Evolutionary conservation across 164 flowering plant genomes (phyloP).

Genomic region (Stephania japonica): DNA sequence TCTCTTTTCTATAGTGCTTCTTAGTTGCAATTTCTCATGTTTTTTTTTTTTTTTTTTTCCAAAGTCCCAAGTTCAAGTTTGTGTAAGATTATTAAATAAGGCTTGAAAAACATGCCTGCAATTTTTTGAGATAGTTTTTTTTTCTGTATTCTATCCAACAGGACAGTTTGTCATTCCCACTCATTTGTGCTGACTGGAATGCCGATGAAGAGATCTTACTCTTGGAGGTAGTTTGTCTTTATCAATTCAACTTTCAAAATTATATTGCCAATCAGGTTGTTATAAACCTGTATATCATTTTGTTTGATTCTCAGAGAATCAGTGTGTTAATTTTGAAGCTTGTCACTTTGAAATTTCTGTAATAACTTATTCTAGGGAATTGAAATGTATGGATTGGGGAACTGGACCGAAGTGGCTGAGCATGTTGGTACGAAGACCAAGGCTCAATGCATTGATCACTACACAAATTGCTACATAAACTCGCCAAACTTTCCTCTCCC

Average conservation of each 20-base stretch:
- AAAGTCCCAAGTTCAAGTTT: neutral
- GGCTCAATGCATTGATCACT: slow-evolving; percentile 75
- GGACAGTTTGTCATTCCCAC: slow-evolving; percentile 92
- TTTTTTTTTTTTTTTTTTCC: neutral
- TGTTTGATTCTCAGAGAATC: neutral
- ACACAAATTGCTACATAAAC: slow-evolving; percentile 59
- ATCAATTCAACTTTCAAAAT: neutral
- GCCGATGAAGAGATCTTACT: slow-evolving; percentile 96
- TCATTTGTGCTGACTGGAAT: slow-evolving; percentile 94
- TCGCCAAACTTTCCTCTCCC: slow-evolving; percentile 94
- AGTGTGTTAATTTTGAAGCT: neutral
- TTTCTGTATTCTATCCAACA: slow-evolving; percentile 23
- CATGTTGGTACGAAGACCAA: slow-evolving; percentile 97
- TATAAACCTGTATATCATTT: neutral
- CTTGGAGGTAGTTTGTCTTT: slow-evolving; percentile 57
- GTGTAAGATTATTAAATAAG: too few species aligned
- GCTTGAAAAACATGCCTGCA: neutral
- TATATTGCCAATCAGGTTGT: neutral
- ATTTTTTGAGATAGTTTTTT: neutral
- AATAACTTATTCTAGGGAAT: slow-evolving; percentile 51
- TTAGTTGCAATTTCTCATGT: neutral
- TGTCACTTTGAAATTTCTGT: slow-evolving; percentile 2
- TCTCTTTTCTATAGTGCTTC: neutral
- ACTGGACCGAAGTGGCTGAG: slow-evolving; percentile 92
- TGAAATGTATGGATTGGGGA: slow-evolving; percentile 94